Evolutionary conservation across 768 basidiomycete genomes (phyloP), one percentile per base, ranked within the genome.

Genomic region (Pleurotus sapidus): DNA sequence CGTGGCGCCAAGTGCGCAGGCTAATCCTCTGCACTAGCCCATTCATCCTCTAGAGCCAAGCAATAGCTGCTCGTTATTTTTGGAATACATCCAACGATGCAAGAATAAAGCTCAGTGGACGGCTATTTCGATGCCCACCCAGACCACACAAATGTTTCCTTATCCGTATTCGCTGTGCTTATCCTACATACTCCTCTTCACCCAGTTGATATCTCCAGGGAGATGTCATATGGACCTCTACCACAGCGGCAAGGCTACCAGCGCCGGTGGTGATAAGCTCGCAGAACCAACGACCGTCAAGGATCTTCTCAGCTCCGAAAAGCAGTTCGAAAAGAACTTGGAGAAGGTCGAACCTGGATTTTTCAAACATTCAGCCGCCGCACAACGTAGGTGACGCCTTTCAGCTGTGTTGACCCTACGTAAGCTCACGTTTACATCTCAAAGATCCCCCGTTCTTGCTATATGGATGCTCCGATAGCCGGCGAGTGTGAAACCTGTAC

Each of bases 381-480:
- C n/a, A 1, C 42, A 45, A 45, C n/a, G 42, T 45, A 45, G 3
- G 20, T 45, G 20, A 17, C n/a, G 7, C 42, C 15, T 43, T 20
- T 15, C 42, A n/a, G 20, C 11, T n/a, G n/a, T 1, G 20, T 20
- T 9, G 30, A 34, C 8, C 30, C 30, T 34, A 11, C n/a, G 9
- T 23, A 23, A 4, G 42, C 42, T 45, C n/a, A 45, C n/a, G 1
- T n/a, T 17, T 2, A 37, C 15, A n/a, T 34, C 14, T 50, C 20
- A 14, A 20, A 62, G 59, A 46, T 18, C 66, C 67, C 2, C 63
- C 62, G 11, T 68, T 68, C 57, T 58, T 64, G 60, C 49, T 66
- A 38, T 54, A 65, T 15, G 55, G 61, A 38, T 68, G 65, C 50
- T 64, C 65, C 8, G 67, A 68, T 48, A 66, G 65, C 45, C 37